These are phyloP conservation scores for Arachis stenosperma DNA, from an alignment of 306 rosid species.

Conservation along the genomic window DNA sequence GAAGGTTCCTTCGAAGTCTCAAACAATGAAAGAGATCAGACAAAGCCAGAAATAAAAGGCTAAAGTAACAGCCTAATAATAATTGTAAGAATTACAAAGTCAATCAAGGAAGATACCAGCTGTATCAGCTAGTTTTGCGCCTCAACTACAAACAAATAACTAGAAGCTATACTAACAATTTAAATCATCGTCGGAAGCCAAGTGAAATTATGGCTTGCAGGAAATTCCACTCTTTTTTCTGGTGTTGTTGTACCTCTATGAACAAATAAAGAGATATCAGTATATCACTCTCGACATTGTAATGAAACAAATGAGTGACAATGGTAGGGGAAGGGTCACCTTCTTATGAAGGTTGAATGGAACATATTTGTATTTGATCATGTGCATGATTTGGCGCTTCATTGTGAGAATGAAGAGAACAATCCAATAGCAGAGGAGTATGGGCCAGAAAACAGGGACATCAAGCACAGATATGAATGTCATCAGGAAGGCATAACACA, in stretches of 20 bases:
- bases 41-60: neutral
- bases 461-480: constrained; percentile 88
- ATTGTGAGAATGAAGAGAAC: constrained; percentile 86
- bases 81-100: constrained; percentile 20
- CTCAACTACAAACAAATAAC: no score
- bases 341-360: constrained; percentile 80
- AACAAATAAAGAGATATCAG: constrained; percentile 31
- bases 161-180: constrained; percentile 35
- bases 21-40: constrained; percentile 17
- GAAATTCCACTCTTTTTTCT: constrained; percentile 49
- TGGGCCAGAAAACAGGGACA: constrained; percentile 96
- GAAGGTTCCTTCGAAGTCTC: constrained; percentile 25
- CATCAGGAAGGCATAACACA: constrained; percentile 81
- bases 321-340: constrained; percentile 44
- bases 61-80: neutral
- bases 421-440: constrained; percentile 82
- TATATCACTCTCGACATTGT: neutral
- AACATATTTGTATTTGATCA: constrained; percentile 84
- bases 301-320: neutral
- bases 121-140: neutral
- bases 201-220: constrained; percentile 45
- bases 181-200: constrained; percentile 17
- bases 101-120: constrained; percentile 28
- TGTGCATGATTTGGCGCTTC: constrained; percentile 93
- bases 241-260: constrained; percentile 56